Conservation (phyloP, 768 basidiomycete genomes). For the Leccinum truebloodii region DNA sequence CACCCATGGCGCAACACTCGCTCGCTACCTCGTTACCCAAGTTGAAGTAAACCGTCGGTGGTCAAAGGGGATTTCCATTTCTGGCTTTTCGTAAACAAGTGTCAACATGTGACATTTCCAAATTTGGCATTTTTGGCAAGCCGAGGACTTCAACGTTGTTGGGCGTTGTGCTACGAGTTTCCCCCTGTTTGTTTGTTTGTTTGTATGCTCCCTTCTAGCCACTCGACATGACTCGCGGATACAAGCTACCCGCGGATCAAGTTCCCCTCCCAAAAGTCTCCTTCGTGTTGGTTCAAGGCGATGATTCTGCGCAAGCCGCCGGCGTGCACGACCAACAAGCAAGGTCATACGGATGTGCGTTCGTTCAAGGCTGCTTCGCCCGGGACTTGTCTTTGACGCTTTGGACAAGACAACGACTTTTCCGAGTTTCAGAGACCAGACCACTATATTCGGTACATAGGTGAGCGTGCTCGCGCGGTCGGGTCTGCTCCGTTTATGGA, state of each 20-base stretch:
- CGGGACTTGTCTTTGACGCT: conserved; percentile 6
- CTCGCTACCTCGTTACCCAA: background rate
- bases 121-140: conserved; percentile 18
- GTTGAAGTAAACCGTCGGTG: background rate
- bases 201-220: conserved; percentile 5
- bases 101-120: conserved; percentile 18
- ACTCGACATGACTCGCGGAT: conserved; percentile 40
- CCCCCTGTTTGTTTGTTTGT: conserved; percentile 16
- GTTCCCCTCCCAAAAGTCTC: conserved; percentile 61
- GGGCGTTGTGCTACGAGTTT: conserved; percentile 8
- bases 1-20: background rate
- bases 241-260: conserved; percentile 38
- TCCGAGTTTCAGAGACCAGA: conserved; percentile 75
- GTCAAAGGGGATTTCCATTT: conserved; percentile 15
- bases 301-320: conserved; percentile 55
- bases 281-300: conserved; percentile 66
- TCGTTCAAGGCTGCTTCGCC: background rate
- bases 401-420: conserved; percentile 59
- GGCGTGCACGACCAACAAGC: conserved; percentile 67
- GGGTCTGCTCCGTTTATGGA: conserved; percentile 7
- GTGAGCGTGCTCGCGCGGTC: conserved; percentile 40
- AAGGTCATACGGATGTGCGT: conserved; percentile 74
- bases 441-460: conserved; percentile 89
- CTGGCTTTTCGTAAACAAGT: conserved; percentile 9
- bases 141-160: conserved; percentile 11